A percentile compares a stretch with the other conserved stretches of the same genome.
Conservation (phyloP, 2,329 filamentous ascomycete genomes). For the Huntiella abstrusa region DNA sequence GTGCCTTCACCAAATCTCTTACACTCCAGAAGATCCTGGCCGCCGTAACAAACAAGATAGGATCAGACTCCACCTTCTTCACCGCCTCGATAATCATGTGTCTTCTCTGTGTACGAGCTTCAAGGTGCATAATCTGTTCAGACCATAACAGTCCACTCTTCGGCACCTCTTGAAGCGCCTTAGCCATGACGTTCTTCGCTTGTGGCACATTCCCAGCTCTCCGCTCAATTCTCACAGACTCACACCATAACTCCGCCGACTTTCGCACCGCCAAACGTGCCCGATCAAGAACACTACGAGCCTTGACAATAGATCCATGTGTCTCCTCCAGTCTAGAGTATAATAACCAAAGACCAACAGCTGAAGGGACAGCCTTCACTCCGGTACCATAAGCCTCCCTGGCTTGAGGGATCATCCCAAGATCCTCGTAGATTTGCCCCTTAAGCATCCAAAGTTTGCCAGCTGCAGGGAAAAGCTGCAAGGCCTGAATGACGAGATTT, state of each 20-base stretch:
- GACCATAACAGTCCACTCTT: slow-evolving; percentile 76
- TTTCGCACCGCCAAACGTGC: slow-evolving; percentile 78
- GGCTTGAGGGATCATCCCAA: slow-evolving; percentile 63
- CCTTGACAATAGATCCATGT: slow-evolving; percentile 69
- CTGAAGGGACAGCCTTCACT: slow-evolving; percentile 68
- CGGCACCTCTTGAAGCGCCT: slow-evolving; percentile 78
- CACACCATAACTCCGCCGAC: slow-evolving; percentile 69
- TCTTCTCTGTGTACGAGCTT: slow-evolving; percentile 79
- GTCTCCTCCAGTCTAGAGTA: slow-evolving; percentile 77
- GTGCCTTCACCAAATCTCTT: slow-evolving; percentile 77
- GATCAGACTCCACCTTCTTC: slow-evolving; percentile 88
- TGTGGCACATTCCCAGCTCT: slow-evolving; percentile 67
- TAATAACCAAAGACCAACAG: slow-evolving; percentile 76
- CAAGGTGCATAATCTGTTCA: slow-evolving; percentile 90
- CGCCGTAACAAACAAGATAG: slow-evolving; percentile 73
- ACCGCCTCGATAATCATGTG: slow-evolving; percentile 83
- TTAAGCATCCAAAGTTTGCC: slow-evolving; percentile 98
- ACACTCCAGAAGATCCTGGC: slow-evolving; percentile 94
- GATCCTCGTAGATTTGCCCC: slow-evolving; percentile 84
- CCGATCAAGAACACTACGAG: slow-evolving; percentile 80
- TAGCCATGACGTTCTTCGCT: slow-evolving; percentile 83
- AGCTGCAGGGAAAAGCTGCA: slow-evolving; percentile 69
- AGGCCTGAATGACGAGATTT: slow-evolving; percentile 68
- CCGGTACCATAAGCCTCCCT: slow-evolving; percentile 79
- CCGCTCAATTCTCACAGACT: slow-evolving; percentile 83